phyloP scores from a whole-genome alignment of 768 basidiomycete species.

The Cubamyces sp. region DNA sequence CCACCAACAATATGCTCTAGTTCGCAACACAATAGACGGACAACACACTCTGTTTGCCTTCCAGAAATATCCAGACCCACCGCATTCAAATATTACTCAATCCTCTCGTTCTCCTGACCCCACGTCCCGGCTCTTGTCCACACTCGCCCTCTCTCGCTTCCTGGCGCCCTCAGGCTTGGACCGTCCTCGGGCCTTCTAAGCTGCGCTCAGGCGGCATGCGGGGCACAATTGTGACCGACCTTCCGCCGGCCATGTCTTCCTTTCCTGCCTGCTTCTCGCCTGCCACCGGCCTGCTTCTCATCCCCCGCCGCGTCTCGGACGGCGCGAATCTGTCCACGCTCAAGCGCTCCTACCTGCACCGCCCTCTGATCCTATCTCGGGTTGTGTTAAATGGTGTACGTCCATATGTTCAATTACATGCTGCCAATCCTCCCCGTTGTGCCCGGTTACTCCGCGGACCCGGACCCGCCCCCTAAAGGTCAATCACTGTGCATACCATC shows the following conservation, averaged over 20 bases:
- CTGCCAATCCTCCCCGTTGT: too few relatives aligned
- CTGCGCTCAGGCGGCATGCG: neutral
- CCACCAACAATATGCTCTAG: neutral
- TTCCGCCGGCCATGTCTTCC: constrained; percentile 5
- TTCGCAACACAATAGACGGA: neutral
- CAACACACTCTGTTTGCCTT: neutral
- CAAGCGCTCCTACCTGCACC: neutral
- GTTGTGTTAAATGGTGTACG: too few relatives aligned
- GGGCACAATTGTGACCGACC: constrained; percentile 1
- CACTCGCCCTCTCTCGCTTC: constrained; percentile 5
- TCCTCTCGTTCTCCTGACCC: constrained; percentile 5
- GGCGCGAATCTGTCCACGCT: neutral
- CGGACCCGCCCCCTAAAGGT: too few relatives aligned
- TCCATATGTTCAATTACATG: too few relatives aligned
- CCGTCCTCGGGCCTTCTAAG: neutral
- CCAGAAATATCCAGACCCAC: constrained; percentile 4
- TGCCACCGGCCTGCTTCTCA: constrained; percentile 12
- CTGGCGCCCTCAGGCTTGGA: constrained; percentile 4
- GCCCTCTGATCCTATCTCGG: neutral
- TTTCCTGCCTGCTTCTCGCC: constrained; percentile 7
- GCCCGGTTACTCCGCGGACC: too few relatives aligned
- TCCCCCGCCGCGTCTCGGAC: neutral
- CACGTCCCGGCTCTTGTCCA: constrained; percentile 10
- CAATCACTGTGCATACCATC: too few relatives aligned
- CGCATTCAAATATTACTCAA: constrained; percentile 9